These are phyloP conservation scores for Leishmania martiniquensis DNA, from an alignment of 208 protist genomes.

Conservation along the genomic window DNA sequence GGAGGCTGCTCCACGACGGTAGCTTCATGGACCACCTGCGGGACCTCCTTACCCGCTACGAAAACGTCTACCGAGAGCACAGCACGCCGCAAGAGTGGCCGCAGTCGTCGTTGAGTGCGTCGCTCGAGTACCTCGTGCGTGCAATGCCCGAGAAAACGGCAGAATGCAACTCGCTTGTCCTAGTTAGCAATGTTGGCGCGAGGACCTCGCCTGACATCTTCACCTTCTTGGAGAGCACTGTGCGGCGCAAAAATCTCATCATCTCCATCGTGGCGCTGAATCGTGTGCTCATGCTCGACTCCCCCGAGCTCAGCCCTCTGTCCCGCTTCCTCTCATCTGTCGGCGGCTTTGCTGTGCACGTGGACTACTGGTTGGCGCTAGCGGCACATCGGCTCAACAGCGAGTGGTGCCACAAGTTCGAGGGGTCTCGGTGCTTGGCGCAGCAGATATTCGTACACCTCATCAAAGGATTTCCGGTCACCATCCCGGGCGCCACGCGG, in stretches of 20 bases:
- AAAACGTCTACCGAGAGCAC: slow-evolving; percentile 58
- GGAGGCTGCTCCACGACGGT: slow-evolving; percentile 46
- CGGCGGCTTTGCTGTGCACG: slow-evolving; percentile 78
- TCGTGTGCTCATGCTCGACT: slow-evolving; percentile 56
- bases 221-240: slow-evolving; percentile 67
- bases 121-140: slow-evolving; percentile 76
- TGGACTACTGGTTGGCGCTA: slow-evolving; percentile 87
- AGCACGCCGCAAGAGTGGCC: slow-evolving; percentile 51
- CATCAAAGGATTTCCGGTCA: slow-evolving; percentile 75
- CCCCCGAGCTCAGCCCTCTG: slow-evolving; percentile 62
- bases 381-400: slow-evolving; percentile 60
- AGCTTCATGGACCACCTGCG: slow-evolving; percentile 55
- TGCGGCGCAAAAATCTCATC: slow-evolving; percentile 88
- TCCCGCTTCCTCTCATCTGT: slow-evolving; percentile 73
- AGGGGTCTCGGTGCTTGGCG: slow-evolving; percentile 78
- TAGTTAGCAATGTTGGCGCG: slow-evolving; percentile 65
- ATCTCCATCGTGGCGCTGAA: slow-evolving; percentile 78
- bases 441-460: slow-evolving; percentile 91
- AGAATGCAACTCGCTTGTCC: slow-evolving; percentile 75
- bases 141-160: slow-evolving; percentile 54
- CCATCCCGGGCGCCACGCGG: slow-evolving; percentile 40
- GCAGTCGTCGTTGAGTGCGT: slow-evolving; percentile 48
- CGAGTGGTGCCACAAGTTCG: slow-evolving; percentile 84
- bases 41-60: slow-evolving; percentile 58
- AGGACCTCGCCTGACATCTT: slow-evolving; percentile 47